Conservation (phyloP, 441 rosid species). For the Metrosideros polymorpha region DNA sequence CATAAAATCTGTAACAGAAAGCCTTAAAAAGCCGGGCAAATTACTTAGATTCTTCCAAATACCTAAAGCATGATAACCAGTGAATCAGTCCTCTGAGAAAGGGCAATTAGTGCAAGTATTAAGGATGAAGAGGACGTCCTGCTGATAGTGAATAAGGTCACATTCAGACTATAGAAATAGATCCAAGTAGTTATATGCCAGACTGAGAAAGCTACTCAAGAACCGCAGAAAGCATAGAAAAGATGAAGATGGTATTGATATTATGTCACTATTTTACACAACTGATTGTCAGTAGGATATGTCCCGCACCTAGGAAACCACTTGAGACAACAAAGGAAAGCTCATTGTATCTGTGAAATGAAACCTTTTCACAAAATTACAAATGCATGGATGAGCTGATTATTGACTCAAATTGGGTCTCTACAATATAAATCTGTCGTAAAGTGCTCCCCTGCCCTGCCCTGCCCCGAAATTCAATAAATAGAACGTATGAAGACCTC, state of each 20-base stretch:
- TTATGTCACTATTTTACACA: not conserved
- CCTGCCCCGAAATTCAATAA: not conserved
- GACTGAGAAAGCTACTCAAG: not conserved
- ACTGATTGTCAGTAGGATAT: not conserved
- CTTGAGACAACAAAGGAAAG: not conserved
- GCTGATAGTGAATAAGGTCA: not conserved
- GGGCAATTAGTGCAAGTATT: not conserved
- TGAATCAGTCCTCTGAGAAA: not conserved
- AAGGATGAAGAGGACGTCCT: not conserved
- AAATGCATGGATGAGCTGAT: not conserved
- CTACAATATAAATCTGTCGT: not conserved
- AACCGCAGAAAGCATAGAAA: not conserved
- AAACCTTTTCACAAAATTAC: not conserved
- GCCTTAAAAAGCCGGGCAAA: not conserved
- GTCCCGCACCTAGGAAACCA: not conserved
- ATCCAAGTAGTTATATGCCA: not conserved
- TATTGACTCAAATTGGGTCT: not conserved
- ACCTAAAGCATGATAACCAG: not conserved
- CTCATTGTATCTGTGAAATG: not conserved
- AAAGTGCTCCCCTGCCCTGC: not conserved
- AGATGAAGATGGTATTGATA: not conserved
- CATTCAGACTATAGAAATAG: not conserved
- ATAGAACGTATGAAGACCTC: not conserved
- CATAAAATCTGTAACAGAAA: not conserved
- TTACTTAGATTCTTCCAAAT: not conserved